A percentile compares a stretch with the other conserved stretches of the same genome.
Conservation (phyloP, 202 grass and related monocot genomes). For the Panicum virgatum region DNA sequence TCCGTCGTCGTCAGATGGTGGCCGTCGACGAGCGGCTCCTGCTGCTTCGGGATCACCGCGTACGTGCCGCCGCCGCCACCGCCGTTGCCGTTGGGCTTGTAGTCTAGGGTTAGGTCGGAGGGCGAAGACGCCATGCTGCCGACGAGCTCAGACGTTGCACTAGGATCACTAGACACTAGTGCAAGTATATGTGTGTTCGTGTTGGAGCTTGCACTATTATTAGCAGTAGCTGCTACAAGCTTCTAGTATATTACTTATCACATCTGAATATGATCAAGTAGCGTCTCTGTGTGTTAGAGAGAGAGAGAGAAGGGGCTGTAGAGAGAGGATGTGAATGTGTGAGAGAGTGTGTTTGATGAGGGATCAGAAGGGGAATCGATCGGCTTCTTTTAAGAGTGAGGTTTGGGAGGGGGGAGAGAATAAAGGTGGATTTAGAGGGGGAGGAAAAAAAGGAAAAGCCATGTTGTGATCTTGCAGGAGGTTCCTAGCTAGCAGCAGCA, state of each 20-base stretch:
- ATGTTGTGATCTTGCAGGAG: conserved; percentile 37
- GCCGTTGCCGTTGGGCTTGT: conserved; percentile 57
- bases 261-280: conserved; percentile 44
- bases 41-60: conserved; percentile 35
- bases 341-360: conserved; percentile 41
- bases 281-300: neutral
- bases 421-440: conserved; percentile 83
- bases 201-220: conserved; percentile 24
- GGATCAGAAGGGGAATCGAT: conserved; percentile 67
- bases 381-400: conserved; percentile 71
- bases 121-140: conserved; percentile 66
- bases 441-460: conserved; percentile 64
- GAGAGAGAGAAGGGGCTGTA: neutral
- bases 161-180: neutral
- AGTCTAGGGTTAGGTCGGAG: conserved; percentile 90
- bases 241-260: conserved; percentile 29
- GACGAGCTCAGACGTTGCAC: neutral
- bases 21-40: conserved; percentile 21
- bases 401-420: conserved; percentile 62
- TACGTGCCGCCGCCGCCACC: conserved; percentile 6
- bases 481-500: conserved; percentile 27
- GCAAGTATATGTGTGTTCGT: conserved; percentile 26
- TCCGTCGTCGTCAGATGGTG: conserved; percentile 43
- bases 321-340: conserved; percentile 13
- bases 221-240: conserved; percentile 18